Conservation (phyloP, 2,329 filamentous ascomycete genomes). For the Verticillium longisporum region DNA sequence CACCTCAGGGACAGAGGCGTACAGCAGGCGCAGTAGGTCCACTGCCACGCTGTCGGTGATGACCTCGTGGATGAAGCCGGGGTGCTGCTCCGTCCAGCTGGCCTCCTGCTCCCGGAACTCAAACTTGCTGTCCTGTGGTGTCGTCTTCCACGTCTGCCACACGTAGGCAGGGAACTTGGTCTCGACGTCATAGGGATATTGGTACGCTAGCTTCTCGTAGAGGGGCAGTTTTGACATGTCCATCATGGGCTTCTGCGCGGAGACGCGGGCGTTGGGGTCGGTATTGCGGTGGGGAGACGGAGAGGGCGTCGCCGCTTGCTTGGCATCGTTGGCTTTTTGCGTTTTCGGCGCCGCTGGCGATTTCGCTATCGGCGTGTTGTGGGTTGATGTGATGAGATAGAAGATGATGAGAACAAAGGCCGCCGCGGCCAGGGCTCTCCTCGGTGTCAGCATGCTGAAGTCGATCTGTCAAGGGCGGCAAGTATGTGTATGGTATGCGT, state of each 20-base stretch:
- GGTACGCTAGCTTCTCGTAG: conserved; percentile 78
- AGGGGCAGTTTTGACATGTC: conserved; percentile 68
- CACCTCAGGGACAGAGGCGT: conserved; percentile 74
- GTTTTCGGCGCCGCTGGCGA: neutral
- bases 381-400: conserved; percentile 60
- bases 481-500: no score
- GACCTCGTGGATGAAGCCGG: conserved; percentile 91
- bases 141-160: conserved; percentile 98
- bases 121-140: conserved; percentile 71
- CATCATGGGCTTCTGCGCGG: conserved; percentile 56
- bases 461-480: neutral
- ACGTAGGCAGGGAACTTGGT: conserved; percentile 93
- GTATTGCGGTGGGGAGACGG: neutral
- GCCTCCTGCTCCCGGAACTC: conserved; percentile 77
- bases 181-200: conserved; percentile 88
- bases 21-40: conserved; percentile 78
- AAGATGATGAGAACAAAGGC: conserved; percentile 62
- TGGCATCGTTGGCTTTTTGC: neutral
- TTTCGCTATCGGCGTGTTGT: conserved; percentile 20
- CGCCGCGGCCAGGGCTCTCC: conserved; percentile 67
- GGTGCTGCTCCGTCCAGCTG: conserved; percentile 82
- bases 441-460: conserved; percentile 66
- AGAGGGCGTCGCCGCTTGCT: neutral
- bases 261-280: conserved; percentile 18
- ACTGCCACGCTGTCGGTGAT: conserved; percentile 85